Evolutionary conservation across 1,284 basidiomycete species (phyloP).

Genomic region (Moniliella sp.): DNA sequence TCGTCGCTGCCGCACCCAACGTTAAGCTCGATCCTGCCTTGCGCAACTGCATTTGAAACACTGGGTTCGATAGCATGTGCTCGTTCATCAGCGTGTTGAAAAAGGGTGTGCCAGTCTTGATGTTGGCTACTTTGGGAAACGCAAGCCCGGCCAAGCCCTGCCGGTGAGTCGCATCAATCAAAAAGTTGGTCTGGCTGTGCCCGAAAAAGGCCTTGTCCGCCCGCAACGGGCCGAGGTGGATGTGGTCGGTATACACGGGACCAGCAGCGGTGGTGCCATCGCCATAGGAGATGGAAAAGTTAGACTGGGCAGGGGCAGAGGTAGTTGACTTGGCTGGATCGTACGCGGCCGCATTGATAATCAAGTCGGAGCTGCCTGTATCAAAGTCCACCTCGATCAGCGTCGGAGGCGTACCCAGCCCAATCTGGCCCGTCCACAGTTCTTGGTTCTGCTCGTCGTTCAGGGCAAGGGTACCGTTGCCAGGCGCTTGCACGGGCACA

Average conservation of each 20-base stretch:
- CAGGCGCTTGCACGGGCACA: too few relatives aligned
- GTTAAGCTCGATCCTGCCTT: not conserved
- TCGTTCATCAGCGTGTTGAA: not conserved
- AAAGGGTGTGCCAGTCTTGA: not conserved
- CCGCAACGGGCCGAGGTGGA: too few relatives aligned
- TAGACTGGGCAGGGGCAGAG: slow-evolving; percentile 1
- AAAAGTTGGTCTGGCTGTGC: slow-evolving; percentile 1
- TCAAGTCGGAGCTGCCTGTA: slow-evolving; percentile 8
- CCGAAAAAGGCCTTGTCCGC: too few relatives aligned
- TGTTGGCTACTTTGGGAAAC: not conserved
- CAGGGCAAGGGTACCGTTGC: slow-evolving; percentile 3
- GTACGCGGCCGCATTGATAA: slow-evolving; percentile 20
- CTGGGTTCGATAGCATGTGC: not conserved
- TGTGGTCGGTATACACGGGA: slow-evolving; percentile 2
- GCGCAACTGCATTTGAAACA: not conserved
- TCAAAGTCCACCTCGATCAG: not conserved
- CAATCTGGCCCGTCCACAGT: slow-evolving; percentile 1
- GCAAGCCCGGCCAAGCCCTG: not conserved
- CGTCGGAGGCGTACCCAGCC: slow-evolving; percentile 1
- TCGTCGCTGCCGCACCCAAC: not conserved
- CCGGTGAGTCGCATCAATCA: not conserved
- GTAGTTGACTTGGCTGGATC: slow-evolving; percentile 1
- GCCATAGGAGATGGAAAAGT: slow-evolving; percentile 3
- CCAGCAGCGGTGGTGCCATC: slow-evolving; percentile 3
- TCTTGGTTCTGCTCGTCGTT: slow-evolving; percentile 1